Evolutionary conservation across 2,329 filamentous ascomycete genomes (phyloP), one percentile per base, ranked within the genome.

Genomic region (Thelonectria discophora): DNA sequence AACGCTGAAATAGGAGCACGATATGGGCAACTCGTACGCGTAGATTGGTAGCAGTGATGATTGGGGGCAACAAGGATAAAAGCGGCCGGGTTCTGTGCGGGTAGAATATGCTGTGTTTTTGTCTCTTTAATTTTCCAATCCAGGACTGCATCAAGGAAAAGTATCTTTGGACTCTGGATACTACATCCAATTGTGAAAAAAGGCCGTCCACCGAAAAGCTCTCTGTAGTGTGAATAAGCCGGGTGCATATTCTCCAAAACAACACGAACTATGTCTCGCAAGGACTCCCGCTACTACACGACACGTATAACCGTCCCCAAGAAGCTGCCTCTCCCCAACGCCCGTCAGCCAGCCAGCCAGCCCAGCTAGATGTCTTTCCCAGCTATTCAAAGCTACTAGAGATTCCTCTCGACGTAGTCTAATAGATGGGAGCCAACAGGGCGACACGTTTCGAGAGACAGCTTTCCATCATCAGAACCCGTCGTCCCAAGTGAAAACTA

Each of bases 21-120:
- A 88, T 69, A 80, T 89, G 76, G 88, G 88, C 48, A 90, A 90
- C 64, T 86, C 83, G 30, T 86, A 83, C 73, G 76, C 79, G 60
- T 83, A 79, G 58, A 65, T 21, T 62, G 47, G 48, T 7, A 2
- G 43, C 12, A 58, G 55, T 60, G 53, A 51, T 67, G 65, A 24
- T 17, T 64, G 50, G 55, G 57, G 61, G 27, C 13, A 61, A 43
- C 13, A 58, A 24, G 70, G 69, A 68, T 65, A 72, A 69, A 69
- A 65, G 60, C 60, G 64, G 61, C 49, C 45, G 47, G 60, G 57
- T 65, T 51, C 55, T 65, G 55, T 61, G 65, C 46, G 64, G 60
- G 63, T 61, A 68, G 64, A 68, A 67, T 51, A 50, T 49, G 5
- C 6, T 37, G 10, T 55, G 56, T 51, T 49, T 43, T 37, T 53